phyloP scores from a whole-genome alignment of 345 rosid species.

The Fremontodendron californicum region DNA sequence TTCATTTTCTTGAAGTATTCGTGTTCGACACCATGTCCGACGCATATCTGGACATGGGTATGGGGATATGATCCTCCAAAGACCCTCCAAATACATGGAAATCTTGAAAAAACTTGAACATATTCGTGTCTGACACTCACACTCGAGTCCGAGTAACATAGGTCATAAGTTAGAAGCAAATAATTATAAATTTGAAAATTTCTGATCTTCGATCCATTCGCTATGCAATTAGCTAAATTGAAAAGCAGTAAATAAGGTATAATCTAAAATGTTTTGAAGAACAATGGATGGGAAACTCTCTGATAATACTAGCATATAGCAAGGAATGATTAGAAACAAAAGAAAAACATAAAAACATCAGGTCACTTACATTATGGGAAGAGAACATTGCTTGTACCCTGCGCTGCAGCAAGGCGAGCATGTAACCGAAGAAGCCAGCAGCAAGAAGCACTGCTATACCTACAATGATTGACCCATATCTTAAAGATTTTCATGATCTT shows the following conservation, averaged over 20 bases:
- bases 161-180: too few species aligned
- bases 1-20: too few species aligned
- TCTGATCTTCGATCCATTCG: background rate
- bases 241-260: background rate
- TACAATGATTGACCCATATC: constrained; percentile 21
- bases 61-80: too few species aligned
- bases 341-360: background rate
- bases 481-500: constrained; percentile 4
- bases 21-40: too few species aligned
- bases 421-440: constrained; percentile 80
- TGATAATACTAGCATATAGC: background rate
- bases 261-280: background rate
- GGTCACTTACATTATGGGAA: constrained; percentile 45
- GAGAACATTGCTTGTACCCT: constrained; percentile 62
- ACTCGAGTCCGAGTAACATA: too few species aligned
- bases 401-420: constrained; percentile 81
- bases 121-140: too few species aligned
- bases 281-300: background rate
- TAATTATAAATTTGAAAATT: background rate
- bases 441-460: constrained; percentile 74
- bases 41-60: too few species aligned
- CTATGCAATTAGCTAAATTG: background rate
- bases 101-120: too few species aligned
- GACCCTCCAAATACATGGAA: too few species aligned
- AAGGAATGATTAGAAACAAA: background rate